Evolutionary conservation across 768 basidiomycete genomes (phyloP).

Genomic region (Pleurotus citrinopileatus): DNA sequence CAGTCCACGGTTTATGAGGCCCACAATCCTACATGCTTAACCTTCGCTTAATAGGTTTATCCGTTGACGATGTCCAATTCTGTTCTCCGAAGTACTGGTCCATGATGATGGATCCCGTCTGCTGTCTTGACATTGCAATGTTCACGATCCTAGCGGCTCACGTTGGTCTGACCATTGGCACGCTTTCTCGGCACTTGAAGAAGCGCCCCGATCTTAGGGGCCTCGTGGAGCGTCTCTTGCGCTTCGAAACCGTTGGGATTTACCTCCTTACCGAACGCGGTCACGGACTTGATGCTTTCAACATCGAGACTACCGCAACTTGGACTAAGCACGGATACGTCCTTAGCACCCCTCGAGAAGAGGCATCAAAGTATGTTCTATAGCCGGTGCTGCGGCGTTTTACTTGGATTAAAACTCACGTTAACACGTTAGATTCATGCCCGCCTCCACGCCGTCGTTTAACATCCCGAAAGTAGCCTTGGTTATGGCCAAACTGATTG

Average conservation of each 20-base stretch:
- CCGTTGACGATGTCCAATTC: constrained; percentile 43
- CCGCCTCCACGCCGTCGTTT: constrained; percentile 51
- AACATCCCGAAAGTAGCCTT: constrained; percentile 53
- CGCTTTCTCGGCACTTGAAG: constrained; percentile 46
- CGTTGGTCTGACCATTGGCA: constrained; percentile 51
- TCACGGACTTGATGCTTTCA: constrained; percentile 59
- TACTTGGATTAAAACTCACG: constrained; percentile 8
- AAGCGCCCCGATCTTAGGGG: constrained; percentile 47
- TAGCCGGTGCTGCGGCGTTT: background rate
- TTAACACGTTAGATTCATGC: constrained; percentile 47
- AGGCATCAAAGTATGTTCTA: constrained; percentile 52
- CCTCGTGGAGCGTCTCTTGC: constrained; percentile 46
- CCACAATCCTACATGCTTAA: constrained; percentile 11
- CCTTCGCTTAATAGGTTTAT: constrained; percentile 30
- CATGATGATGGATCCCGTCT: constrained; percentile 51
- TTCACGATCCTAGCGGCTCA: constrained; percentile 52
- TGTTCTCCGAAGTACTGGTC: constrained; percentile 51
- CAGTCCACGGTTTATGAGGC: constrained; percentile 16
- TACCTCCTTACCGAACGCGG: constrained; percentile 55
- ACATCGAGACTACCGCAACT: constrained; percentile 61
- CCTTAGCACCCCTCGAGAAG: constrained; percentile 53
- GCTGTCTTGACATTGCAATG: constrained; percentile 48
- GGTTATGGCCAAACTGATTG: constrained; percentile 54
- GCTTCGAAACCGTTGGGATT: constrained; percentile 51
- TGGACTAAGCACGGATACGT: constrained; percentile 47